These are phyloP conservation scores for Fusarium abutilonis DNA, from an alignment of 2,329 filamentous ascomycete genomes.

Conservation along the genomic window DNA sequence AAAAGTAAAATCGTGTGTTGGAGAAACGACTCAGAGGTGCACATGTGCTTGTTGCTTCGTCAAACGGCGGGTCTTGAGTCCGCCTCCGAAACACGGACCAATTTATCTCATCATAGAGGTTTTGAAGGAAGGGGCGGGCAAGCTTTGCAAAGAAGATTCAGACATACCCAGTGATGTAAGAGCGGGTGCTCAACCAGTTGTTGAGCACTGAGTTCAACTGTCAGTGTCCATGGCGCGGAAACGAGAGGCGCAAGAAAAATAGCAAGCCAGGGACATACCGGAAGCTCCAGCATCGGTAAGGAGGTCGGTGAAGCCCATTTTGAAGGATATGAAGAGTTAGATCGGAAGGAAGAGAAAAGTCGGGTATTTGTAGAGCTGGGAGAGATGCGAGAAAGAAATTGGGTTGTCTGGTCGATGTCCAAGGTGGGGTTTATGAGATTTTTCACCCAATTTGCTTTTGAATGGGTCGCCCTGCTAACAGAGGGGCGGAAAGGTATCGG, in stretches of 20 bases:
- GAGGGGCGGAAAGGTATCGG: constrained; percentile 19
- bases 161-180: constrained; percentile 85
- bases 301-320: constrained; percentile 77
- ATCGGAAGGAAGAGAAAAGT: constrained; percentile 40
- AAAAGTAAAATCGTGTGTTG: constrained; percentile 12
- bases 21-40: constrained; percentile 73
- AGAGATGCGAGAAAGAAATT: constrained; percentile 47
- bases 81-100: constrained; percentile 96
- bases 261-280: constrained; percentile 49
- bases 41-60: constrained; percentile 78
- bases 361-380: constrained; percentile 46
- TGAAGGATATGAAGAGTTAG: constrained; percentile 49
- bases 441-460: constrained; percentile 49
- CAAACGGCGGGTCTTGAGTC: constrained; percentile 90
- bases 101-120: constrained; percentile 77
- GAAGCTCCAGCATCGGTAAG: constrained; percentile 70
- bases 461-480: constrained; percentile 27
- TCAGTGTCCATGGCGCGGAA: constrained; percentile 48
- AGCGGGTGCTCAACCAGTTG: constrained; percentile 77
- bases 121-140: not conserved
- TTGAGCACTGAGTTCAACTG: constrained; percentile 68
- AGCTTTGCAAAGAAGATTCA: not conserved
- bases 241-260: constrained; percentile 41
- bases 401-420: constrained; percentile 52
- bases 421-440: constrained; percentile 56